phyloP scores from a whole-genome alignment of 106 monocot species.

The Chionographis japonica region DNA sequence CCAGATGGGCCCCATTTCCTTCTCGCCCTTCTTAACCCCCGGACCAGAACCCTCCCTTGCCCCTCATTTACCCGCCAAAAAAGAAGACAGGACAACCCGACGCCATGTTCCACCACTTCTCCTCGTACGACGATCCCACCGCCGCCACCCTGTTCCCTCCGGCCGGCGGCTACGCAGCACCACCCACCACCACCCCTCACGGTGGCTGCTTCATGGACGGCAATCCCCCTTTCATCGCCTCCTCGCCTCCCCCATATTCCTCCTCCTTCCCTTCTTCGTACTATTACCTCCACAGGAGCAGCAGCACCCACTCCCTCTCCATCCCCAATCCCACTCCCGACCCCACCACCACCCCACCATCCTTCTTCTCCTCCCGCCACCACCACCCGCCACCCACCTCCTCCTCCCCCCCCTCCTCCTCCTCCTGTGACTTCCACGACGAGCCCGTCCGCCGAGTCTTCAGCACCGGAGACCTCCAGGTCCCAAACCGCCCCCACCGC shows the following conservation, averaged over 20 bases:
- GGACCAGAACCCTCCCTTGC: background rate
- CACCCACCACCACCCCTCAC: constrained; percentile 3
- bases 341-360: background rate
- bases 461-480: constrained; percentile 49
- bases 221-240: background rate
- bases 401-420: constrained; percentile 20
- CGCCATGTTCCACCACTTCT: constrained; percentile 17
- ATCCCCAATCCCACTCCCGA: constrained; percentile 5
- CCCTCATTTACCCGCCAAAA: constrained; percentile 2
- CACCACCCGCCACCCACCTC: background rate
- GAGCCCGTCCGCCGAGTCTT: constrained; percentile 21
- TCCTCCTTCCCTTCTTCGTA: background rate
- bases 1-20: too few relatives aligned
- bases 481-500: background rate
- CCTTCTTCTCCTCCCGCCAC: constrained; percentile 6
- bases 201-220: constrained; percentile 16
- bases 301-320: constrained; percentile 9
- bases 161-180: background rate
- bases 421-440: constrained; percentile 10
- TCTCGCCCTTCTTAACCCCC: too few relatives aligned
- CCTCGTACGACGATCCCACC: background rate
- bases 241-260: background rate
- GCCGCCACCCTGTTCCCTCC: background rate
- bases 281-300: constrained; percentile 10
- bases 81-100: background rate